Conservation (phyloP, 495 filamentous ascomycete species). For the Penicillium tannophilum region DNA sequence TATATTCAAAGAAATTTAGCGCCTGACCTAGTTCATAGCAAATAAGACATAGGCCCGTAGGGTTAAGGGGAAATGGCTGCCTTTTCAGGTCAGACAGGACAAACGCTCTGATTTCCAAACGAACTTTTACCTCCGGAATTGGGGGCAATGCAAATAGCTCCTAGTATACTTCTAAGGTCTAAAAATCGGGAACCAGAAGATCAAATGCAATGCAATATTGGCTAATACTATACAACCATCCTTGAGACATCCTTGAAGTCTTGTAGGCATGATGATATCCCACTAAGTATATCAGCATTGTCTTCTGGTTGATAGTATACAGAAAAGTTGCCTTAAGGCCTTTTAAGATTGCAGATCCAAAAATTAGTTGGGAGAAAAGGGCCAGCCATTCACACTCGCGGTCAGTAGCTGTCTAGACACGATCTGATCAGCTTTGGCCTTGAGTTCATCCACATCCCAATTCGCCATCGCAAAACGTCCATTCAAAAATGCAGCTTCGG, state of each 20-base stretch:
- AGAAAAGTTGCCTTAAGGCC: neutral
- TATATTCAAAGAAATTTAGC: too few relatives aligned
- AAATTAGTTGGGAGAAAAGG: slow-evolving; percentile 8
- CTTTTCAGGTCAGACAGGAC: too few relatives aligned
- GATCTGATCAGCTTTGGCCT: slow-evolving; percentile 42
- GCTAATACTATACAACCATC: neutral
- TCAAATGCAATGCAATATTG: neutral
- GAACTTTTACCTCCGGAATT: too few relatives aligned
- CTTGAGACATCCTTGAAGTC: neutral
- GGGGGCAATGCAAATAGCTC: too few relatives aligned
- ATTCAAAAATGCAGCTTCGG: slow-evolving; percentile 51
- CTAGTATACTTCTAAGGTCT: too few relatives aligned
- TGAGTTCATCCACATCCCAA: slow-evolving; percentile 60
- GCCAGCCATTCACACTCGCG: slow-evolving; percentile 21
- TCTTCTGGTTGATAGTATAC: too few relatives aligned
- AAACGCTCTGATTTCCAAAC: too few relatives aligned
- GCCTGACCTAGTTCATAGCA: too few relatives aligned
- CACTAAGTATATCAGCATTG: neutral
- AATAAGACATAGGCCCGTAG: too few relatives aligned
- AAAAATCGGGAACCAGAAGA: neutral
- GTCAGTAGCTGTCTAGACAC: slow-evolving; percentile 13
- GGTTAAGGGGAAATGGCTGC: too few relatives aligned
- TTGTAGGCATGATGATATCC: neutral
- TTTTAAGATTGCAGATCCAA: neutral
- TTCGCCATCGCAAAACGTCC: slow-evolving; percentile 53